Evolutionary conservation across 306 rosid species (phyloP).

Genomic region (Mimosa bimucronata): DNA sequence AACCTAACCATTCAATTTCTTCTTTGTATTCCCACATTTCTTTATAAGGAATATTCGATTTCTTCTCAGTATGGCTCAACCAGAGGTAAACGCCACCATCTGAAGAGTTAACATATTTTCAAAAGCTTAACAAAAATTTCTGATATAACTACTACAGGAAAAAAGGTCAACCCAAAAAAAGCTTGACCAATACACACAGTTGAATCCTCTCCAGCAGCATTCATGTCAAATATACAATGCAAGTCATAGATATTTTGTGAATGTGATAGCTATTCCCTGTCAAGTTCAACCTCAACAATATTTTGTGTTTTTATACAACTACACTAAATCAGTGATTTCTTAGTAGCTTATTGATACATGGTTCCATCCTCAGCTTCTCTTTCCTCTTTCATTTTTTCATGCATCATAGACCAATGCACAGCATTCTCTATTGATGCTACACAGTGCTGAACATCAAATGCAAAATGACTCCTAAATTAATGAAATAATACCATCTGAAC

Average conservation of each 20-base stretch:
- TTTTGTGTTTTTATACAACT: neutral
- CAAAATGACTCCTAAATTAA: neutral
- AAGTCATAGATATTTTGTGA: neutral
- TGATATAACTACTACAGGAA: slow-evolving; percentile 7
- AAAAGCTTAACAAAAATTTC: slow-evolving; percentile 8
- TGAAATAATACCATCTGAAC: neutral
- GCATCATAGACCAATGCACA: neutral
- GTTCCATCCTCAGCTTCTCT: slow-evolving; percentile 8
- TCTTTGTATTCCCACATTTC: neutral
- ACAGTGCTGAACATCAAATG: slow-evolving; percentile 7
- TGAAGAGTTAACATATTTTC: slow-evolving; percentile 18
- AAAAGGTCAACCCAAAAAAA: slow-evolving; percentile 6
- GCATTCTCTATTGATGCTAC: slow-evolving; percentile 6
- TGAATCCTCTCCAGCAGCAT: neutral
- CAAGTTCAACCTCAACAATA: neutral
- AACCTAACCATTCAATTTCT: neutral
- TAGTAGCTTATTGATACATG: neutral
- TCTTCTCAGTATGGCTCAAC: slow-evolving; percentile 13
- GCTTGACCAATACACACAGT: neutral
- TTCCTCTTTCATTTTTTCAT: slow-evolving; percentile 4
- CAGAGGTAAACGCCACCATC: slow-evolving; percentile 17
- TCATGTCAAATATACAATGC: neutral
- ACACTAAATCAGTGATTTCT: neutral
- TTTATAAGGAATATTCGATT: neutral
- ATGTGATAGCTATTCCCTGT: neutral